Base-by-base conservation (phyloP, 2,329 filamentous ascomycete species). In the Colletotrichum horii region DNA sequence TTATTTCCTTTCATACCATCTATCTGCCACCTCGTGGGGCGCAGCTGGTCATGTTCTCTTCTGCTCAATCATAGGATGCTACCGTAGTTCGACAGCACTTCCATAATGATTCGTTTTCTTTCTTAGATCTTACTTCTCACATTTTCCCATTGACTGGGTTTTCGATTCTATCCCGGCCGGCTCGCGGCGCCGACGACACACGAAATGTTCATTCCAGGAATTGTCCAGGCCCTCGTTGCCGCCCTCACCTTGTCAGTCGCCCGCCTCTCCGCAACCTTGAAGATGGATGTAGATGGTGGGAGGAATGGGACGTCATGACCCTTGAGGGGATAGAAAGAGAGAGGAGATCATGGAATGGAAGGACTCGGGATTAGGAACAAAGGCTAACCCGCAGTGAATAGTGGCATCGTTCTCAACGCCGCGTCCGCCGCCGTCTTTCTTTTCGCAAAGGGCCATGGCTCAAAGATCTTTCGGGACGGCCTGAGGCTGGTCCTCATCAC, bases 401-500 rank as follows among this genome's bases (percentile, higher is more conserved):
- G 89, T 84, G 90, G 90, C 77, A 86, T 90, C 77, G 85, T 91
- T 71, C 85, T 90, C 78, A 88, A 88, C 80, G 87, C 89, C 70
- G 88, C 89, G 34, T 85, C 87, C 66, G 85, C 84, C 60, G 85
- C 87, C 66, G 83, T 88, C 78, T 83, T 88, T 81, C 84, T 89
- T 78, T 83, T 86, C 76, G 78, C 84, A 77, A 88, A 84, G 80
- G 86, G 87, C 78, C 85, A 89, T 85, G 85, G 87, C 80, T 85
- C 85, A 75, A 83, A 87, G 55, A 82, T 90, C 75, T 86, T 90
- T 80, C 87, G 88, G 83, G 89, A 91, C 84, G 88, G 89, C 84
- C 87, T 88, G 89, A 91, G 90, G 90, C 90, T 92, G 90, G 90
- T 88, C 89, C 90, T 92, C 89, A 83, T 88, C 80, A 82, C 85